Conservation (phyloP, 305 asterid genomes). For the Petunia hybrid region DNA sequence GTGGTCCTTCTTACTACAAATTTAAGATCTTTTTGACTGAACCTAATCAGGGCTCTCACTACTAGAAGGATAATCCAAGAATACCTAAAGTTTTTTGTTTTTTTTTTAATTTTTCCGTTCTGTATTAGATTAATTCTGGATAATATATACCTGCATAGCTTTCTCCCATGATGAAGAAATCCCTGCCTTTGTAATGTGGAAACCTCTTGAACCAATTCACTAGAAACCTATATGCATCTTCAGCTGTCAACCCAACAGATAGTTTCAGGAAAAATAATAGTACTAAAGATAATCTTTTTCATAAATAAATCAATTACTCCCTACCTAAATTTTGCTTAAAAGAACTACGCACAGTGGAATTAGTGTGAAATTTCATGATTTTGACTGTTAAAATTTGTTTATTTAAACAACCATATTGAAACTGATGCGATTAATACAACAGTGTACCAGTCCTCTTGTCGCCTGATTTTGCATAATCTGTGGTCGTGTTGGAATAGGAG, state of each 20-base stretch:
- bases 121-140: not conserved
- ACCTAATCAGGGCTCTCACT: slow-evolving; percentile 18
- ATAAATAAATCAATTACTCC: too few relatives aligned
- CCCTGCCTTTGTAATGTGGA: slow-evolving; percentile 44
- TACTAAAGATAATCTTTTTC: too few relatives aligned
- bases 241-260: slow-evolving; percentile 38
- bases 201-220: slow-evolving; percentile 54
- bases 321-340: too few relatives aligned
- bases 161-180: slow-evolving; percentile 52
- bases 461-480: slow-evolving; percentile 44
- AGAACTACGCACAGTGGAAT: too few relatives aligned
- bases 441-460: slow-evolving; percentile 45
- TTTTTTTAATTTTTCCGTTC: too few relatives aligned
- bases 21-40: not conserved
- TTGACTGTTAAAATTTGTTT: not conserved
- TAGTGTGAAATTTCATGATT: not conserved
- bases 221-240: slow-evolving; percentile 49
- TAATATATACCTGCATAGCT: slow-evolving; percentile 49
- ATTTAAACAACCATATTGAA: not conserved
- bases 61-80: slow-evolving; percentile 11
- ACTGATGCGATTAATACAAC: too few relatives aligned
- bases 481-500: slow-evolving; percentile 50
- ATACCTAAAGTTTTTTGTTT: not conserved
- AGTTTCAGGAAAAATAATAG: not conserved
- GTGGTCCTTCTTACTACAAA: slow-evolving; percentile 25